Base-by-base conservation (phyloP, 2,329 filamentous ascomycete species). In the Hysterium pulicare region DNA sequence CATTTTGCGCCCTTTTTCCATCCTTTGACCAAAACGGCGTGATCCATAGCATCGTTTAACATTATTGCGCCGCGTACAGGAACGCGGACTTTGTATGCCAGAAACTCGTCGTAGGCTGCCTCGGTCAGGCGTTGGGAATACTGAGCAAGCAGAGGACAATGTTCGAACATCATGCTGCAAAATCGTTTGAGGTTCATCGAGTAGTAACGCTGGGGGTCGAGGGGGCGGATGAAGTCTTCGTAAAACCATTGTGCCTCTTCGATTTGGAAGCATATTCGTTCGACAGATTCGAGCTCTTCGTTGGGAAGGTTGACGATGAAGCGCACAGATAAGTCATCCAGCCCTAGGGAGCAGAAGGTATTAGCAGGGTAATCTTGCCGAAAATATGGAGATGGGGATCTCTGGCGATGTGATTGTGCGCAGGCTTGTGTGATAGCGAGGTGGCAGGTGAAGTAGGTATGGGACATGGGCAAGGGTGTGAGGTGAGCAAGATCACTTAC, bases 211-310 rank as follows among this genome's bases (percentile, higher is more conserved):
- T 78, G 78, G 40, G 90, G 84, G 68, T 96, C 87, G 50, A 93
- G 76, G 30, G 91, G 90, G 36, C 93, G 87, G 66, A 98, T 89
- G 65, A 98, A 98, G 70, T 98, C 93, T 75, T 98, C 93, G 80
- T 98, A 98, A 71, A 95, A 98, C 93, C 93, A 98, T 82, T 98
- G 94, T 58, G 93, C 93, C 71, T 98, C 94, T 70, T 98, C 93
- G 56, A 98, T 87, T 71, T 97, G 90, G 68, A 98, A 98, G 71
- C 91, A 97, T 70, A 98, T 93, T 62, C 93, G 86, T 64, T 90
- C 88, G 44, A 95, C 87, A 2, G 87, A 90, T 53, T 84, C 83
- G 35, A 97, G 80, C 69, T 98, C 93, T 69, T 93, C 89, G 51
- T 87, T 79, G 34, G 94, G 93, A 48, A 97, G 81, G 71, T 98